phyloP scores from a whole-genome alignment of 1,284 basidiomycete species.

The Malassezia equina region DNA sequence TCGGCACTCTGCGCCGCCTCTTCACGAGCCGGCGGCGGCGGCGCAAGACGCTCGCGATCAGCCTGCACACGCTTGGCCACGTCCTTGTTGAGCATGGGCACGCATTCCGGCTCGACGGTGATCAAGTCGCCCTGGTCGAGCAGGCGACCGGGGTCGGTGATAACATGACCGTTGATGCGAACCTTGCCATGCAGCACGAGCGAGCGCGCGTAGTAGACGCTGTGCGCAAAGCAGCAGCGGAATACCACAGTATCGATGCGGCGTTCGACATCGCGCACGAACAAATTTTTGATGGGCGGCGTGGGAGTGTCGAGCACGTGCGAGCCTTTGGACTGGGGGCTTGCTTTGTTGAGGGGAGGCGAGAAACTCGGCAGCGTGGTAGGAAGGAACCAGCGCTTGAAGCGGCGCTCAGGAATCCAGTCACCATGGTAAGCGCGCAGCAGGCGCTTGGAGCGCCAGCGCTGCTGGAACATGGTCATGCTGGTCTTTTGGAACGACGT shows the following conservation, averaged over 20 bases:
- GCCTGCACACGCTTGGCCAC: slow-evolving; percentile 26
- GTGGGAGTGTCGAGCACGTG: slow-evolving; percentile 29
- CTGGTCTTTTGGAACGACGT: slow-evolving; percentile 57
- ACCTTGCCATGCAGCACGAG: slow-evolving; percentile 81
- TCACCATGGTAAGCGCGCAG: slow-evolving; percentile 92
- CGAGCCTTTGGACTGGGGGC: slow-evolving; percentile 43
- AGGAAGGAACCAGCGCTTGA: slow-evolving; percentile 92
- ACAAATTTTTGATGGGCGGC: slow-evolving; percentile 33
- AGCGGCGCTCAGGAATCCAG: slow-evolving; percentile 79
- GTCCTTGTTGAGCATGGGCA: slow-evolving; percentile 56
- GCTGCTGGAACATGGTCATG: slow-evolving; percentile 75
- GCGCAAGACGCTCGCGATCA: slow-evolving; percentile 7
- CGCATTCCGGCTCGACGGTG: slow-evolving; percentile 69
- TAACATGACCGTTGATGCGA: slow-evolving; percentile 72
- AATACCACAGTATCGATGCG: slow-evolving; percentile 86
- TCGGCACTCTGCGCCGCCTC: not conserved
- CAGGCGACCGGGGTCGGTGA: slow-evolving; percentile 74
- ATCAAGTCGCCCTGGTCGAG: slow-evolving; percentile 90
- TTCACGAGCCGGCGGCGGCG: not conserved
- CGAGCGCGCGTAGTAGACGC: slow-evolving; percentile 76
- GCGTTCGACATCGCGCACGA: slow-evolving; percentile 61
- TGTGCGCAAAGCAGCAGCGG: slow-evolving; percentile 77
- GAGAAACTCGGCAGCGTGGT: slow-evolving; percentile 69
- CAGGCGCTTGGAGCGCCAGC: slow-evolving; percentile 81
- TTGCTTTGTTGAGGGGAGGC: slow-evolving; percentile 50